A percentile compares a stretch with the other conserved stretches of the same genome.
Evolutionary conservation across 2,329 filamentous ascomycete genomes (phyloP).

Genomic region (Hortaea werneckii): DNA sequence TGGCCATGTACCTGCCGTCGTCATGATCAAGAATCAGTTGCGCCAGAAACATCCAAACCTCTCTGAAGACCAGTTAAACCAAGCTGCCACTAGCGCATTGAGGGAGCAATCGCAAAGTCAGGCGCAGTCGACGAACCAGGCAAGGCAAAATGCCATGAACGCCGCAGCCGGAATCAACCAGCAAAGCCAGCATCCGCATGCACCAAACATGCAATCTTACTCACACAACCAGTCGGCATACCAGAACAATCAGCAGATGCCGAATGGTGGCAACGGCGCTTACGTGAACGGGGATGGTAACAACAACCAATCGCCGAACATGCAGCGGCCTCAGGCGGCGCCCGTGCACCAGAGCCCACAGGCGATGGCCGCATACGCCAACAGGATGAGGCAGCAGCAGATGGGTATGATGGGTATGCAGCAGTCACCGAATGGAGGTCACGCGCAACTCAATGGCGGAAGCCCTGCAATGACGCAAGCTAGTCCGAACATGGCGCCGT

Average conservation of each 20-base stretch:
- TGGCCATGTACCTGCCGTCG: constrained; percentile 46
- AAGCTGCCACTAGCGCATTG: constrained; percentile 43
- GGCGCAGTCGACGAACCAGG: constrained; percentile 19
- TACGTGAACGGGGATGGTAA: constrained; percentile 7
- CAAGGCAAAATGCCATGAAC: constrained; percentile 28
- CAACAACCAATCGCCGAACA: constrained; percentile 4
- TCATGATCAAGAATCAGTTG: constrained; percentile 43
- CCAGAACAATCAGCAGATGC: constrained; percentile 13
- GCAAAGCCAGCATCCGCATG: constrained; percentile 7
- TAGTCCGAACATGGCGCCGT: constrained; percentile 3
- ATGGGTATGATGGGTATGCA: constrained; percentile 20
- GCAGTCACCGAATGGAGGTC: constrained; percentile 11
- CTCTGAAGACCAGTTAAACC: constrained; percentile 44
- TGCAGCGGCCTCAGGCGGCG: background rate
- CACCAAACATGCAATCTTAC: constrained; percentile 13
- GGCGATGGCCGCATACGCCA: constrained; percentile 18
- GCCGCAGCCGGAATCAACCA: constrained; percentile 26
- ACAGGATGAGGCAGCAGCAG: constrained; percentile 21
- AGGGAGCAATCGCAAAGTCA: constrained; percentile 25
- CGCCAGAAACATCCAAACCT: constrained; percentile 42
- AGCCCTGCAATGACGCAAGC: constrained; percentile 18
- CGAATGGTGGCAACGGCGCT: constrained; percentile 4
- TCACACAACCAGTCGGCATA: constrained; percentile 18
- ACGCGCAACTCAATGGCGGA: constrained; percentile 13
- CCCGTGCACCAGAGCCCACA: constrained; percentile 5